Evolutionary conservation across 2,329 filamentous ascomycete species (phyloP), one percentile per base, ranked within the genome.

Genomic region (Raffaelea albimanens): DNA sequence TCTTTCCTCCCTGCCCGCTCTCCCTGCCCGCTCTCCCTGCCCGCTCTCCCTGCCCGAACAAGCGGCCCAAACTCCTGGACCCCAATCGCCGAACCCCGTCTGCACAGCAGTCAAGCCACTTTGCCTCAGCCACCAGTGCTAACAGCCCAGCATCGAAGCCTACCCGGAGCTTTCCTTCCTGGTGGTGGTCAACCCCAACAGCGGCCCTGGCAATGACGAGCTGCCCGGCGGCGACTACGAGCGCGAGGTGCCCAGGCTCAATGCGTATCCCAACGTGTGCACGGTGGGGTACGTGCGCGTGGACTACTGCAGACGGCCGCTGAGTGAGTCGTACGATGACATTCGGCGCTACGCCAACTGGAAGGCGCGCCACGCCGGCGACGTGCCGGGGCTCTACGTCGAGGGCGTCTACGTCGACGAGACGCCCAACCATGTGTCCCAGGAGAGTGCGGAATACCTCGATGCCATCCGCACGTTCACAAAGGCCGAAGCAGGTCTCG

Each of bases 371-470:
- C 7, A 29, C 10, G 10, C 11, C 2, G 23, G 40, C 11, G 25
- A 33, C 19, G 44, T 41, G 3, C 34, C 22, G 3, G 51, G 51
- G 4, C 44, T 53, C 16, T 51, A 47, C 23, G 46, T 53, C 13
- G 18, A 53, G 42, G 51, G 51, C 23, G 49, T 53, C 44, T 53
- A 44, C 25, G 22, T 53, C 11, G 51, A 53, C 39, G 51, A 53
- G 42, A 51, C 48, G 5, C 51, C 46, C 25, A 53, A 53, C 33
- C 51, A 53, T 19, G 36, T 45, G 9, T 19, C 39, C 7, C 31
- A 41, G 3, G 43, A 43, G 3, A n/a, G 34, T 16, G 14, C 44
- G 14, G 13, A 42, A n/a, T 49, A 47, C 19, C 40, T 53, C 14
- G 20, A 49, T 16, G 40, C 19, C 16, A 23, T 41, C 14, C 34